Conservation (phyloP, 1,284 basidiomycete genomes). For the Microbotryum silenes-acaulis region DNA sequence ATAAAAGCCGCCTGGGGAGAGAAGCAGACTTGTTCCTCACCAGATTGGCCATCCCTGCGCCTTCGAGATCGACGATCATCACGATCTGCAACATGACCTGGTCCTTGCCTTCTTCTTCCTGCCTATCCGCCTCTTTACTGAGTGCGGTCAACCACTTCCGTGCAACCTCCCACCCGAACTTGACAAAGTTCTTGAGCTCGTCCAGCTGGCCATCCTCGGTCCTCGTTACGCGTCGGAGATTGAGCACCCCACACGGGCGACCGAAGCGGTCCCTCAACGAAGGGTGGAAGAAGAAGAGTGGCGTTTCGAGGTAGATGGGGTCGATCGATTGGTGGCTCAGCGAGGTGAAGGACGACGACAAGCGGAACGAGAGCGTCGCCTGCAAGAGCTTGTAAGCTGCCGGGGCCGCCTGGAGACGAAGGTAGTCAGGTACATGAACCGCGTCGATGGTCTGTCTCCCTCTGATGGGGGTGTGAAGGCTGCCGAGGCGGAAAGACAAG, state of each 20-base stretch:
- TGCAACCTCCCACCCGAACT: conserved; percentile 30
- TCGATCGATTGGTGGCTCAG: conserved; percentile 14
- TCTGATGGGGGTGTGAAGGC: too few relatives aligned
- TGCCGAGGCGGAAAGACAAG: too few relatives aligned
- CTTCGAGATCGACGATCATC: conserved; percentile 58
- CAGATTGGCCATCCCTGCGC: conserved; percentile 52
- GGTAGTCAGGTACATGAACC: too few relatives aligned
- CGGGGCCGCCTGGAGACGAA: too few relatives aligned
- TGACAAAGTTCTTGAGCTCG: conserved; percentile 32
- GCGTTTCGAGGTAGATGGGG: conserved; percentile 24
- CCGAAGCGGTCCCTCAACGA: conserved; percentile 32
- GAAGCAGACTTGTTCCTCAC: conserved; percentile 41
- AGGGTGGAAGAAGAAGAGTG: conserved; percentile 36
- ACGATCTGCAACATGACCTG: conserved; percentile 56
- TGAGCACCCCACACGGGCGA: conserved; percentile 33
- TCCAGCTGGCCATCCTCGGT: conserved; percentile 31
- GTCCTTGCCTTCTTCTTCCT: conserved; percentile 21
- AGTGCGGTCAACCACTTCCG: conserved; percentile 31
- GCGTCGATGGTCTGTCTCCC: too few relatives aligned
- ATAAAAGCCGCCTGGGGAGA: too few relatives aligned
- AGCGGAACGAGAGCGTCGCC: conserved; percentile 23
- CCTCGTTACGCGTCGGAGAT: conserved; percentile 29
- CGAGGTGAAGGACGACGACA: conserved; percentile 6
- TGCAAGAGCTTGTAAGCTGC: conserved; percentile 23
- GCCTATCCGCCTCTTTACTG: conserved; percentile 20